These are phyloP conservation scores for Xylariaceae sp. DNA, from an alignment of 2,329 filamentous ascomycete genomes.

Conservation along the genomic window DNA sequence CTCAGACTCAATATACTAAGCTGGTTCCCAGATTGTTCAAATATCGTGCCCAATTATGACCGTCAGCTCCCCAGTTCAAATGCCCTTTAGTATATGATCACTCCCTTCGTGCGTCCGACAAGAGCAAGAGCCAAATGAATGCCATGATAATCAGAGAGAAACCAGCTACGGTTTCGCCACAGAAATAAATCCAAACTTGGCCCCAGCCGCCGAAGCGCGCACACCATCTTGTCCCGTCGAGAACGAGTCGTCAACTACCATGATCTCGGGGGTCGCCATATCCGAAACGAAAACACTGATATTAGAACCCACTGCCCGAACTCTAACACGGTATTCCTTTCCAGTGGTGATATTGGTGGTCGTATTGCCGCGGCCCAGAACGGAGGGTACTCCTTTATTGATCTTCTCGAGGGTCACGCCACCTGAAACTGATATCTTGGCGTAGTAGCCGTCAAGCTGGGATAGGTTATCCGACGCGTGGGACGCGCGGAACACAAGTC, in stretches of 20 bases:
- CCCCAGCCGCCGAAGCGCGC: conserved; percentile 18
- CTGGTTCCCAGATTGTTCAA: too few relatives aligned
- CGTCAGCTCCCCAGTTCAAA: too few relatives aligned
- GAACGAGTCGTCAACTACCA: conserved; percentile 21
- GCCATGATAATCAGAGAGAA: too few relatives aligned
- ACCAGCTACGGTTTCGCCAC: conserved; percentile 24
- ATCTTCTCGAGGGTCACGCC: conserved; percentile 26
- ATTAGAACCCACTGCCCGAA: conserved; percentile 26
- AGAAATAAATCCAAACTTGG: conserved; percentile 30
- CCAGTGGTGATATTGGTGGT: conserved; percentile 12
- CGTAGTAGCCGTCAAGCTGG: conserved; percentile 33
- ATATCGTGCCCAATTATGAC: too few relatives aligned
- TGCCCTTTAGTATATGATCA: too few relatives aligned
- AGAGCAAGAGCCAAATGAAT: neutral
- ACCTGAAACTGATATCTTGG: conserved; percentile 21
- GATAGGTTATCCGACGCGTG: conserved; percentile 16
- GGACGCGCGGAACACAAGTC: conserved; percentile 37
- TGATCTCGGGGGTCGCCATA: conserved; percentile 23
- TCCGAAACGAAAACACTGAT: conserved; percentile 32
- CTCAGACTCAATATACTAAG: too few relatives aligned
- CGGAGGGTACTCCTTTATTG: conserved; percentile 18
- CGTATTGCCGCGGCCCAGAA: conserved; percentile 9
- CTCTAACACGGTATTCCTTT: conserved; percentile 25
- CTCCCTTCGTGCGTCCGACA: neutral
- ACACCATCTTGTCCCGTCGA: conserved; percentile 29